Conservation (phyloP, 441 rosid species). For the Populus hybrid region DNA sequence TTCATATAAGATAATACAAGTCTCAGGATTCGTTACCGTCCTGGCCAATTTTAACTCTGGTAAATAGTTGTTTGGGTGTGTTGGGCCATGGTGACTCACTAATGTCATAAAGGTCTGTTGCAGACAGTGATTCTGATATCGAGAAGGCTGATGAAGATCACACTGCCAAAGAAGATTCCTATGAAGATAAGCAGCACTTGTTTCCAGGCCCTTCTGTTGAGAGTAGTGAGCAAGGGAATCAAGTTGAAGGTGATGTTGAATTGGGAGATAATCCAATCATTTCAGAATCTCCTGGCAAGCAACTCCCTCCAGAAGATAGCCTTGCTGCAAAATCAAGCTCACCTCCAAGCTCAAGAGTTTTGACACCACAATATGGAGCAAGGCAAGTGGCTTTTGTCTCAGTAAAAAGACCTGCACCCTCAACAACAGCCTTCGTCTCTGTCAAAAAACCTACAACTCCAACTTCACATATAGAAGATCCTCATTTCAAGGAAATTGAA, state of each 20-base stretch:
- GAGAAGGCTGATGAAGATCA: conserved; percentile 23
- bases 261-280: conserved; percentile 11
- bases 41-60: neutral
- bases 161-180: conserved; percentile 21
- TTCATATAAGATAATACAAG: neutral
- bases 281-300: conserved; percentile 14
- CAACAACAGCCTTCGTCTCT: conserved; percentile 21
- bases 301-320: conserved; percentile 11
- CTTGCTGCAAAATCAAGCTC: conserved; percentile 12
- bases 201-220: conserved; percentile 12
- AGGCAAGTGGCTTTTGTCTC: conserved; percentile 43
- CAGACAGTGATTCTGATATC: conserved; percentile 25
- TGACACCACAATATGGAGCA: conserved; percentile 15
- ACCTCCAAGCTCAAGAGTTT: conserved; percentile 14
- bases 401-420: conserved; percentile 26
- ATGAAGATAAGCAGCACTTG: conserved; percentile 17
- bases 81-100: neutral
- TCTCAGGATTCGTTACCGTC: neutral
- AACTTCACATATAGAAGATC: conserved; percentile 13
- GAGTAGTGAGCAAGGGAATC: conserved; percentile 6
- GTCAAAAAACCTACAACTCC: conserved; percentile 28
- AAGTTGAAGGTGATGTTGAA: conserved; percentile 21
- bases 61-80: too few species aligned
- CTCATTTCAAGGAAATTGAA: conserved; percentile 8
- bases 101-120: neutral